Base-by-base conservation (phyloP, 2,329 filamentous ascomycete genomes). In the Phoma sp. region DNA sequence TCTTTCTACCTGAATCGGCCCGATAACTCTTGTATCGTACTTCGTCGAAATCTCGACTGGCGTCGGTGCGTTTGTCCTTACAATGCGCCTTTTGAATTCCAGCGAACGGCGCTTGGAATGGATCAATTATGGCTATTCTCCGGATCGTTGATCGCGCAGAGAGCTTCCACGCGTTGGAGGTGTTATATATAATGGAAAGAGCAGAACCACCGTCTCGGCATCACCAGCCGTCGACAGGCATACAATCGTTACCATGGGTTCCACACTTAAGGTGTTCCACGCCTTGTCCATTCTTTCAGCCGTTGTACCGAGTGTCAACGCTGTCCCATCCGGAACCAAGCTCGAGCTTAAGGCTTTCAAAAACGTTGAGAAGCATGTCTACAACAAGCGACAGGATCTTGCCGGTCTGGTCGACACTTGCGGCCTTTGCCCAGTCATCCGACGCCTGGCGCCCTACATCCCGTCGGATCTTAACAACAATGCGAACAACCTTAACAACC, bases 381-480 rank as follows among this genome's bases (percentile, higher is more conserved):
- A 49, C 47, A 53, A 49, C 47, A 53, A 56, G 38, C 58, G 55
- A 39, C 59, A 57, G 35, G 42, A 39, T 22, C 5, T 47, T 23
- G 36, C 41, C 7, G 53, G 54, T 29, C 27, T 59, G 0, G 4
- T 53, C 24, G 45, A 57, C n/a, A 57, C 54, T 4, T 61, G 59
- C 29, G 37, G 50, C n/a, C 35, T 57, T 32, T 61, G 59, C 42
- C 59, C 56, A 1, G 56, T 51, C 7, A 47, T 61, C n/a, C 47
- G 52, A n/a, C 52, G 51, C 25, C 25, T 61, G 10, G 46, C 37
- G 11, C 32, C n/a, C 11, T 48, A 40, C 14, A 14, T 59, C 7
- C 56, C 59, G 14, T 8, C 27, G 7, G 54, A 54, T n/a, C 36
- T 61, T 27, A 50, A 61, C 36, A 40, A 47, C 14, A 36, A 47